A percentile compares a stretch with the other conserved stretches of the same genome.
phyloP scores from a whole-genome alignment of 805 yeast species.

The Saccharomycopsis javanensis region DNA sequence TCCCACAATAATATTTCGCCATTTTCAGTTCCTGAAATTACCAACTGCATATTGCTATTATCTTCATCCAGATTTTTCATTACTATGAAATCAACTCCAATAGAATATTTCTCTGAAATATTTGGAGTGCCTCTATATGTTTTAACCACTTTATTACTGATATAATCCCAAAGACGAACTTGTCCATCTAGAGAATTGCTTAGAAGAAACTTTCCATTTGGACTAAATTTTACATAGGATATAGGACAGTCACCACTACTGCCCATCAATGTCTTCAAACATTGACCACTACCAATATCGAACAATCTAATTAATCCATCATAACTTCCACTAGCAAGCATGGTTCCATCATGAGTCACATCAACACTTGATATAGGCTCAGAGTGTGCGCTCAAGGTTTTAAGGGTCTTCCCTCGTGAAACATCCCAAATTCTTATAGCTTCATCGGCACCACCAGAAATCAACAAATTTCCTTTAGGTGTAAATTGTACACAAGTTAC shows the following conservation, averaged over 20 bases:
- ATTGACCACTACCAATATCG: conserved; percentile 83
- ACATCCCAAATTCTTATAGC: conserved; percentile 88
- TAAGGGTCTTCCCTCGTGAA: conserved; percentile 53
- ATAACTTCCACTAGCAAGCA: conserved; percentile 76
- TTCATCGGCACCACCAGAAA: conserved; percentile 84
- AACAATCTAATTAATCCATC: conserved; percentile 88
- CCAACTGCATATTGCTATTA: conserved; percentile 28
- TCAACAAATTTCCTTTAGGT: conserved; percentile 64
- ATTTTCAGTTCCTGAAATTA: conserved; percentile 54
- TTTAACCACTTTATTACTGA: conserved; percentile 70
- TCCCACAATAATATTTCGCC: conserved; percentile 56
- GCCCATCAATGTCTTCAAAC: conserved; percentile 79
- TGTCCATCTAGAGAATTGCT: conserved; percentile 76
- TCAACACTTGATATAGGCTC: conserved; percentile 78
- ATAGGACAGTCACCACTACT: conserved; percentile 75
- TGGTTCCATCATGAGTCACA: conserved; percentile 67
- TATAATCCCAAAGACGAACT: conserved; percentile 77
- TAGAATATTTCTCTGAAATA: conserved; percentile 42
- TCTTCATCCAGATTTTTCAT: conserved; percentile 16
- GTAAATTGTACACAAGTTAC: conserved; percentile 66
- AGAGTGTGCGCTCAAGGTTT: conserved; percentile 83
- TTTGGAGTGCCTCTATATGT: conserved; percentile 37
- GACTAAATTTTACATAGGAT: conserved; percentile 59
- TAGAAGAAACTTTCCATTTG: conserved; percentile 69
- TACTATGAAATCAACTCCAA: conserved; percentile 42